Percentiles rank a stretch among this genome's conserved stretches.
Evolutionary conservation across 352 stramenopile genomes (phyloP).

Genomic region (Pythium scleroteichum): DNA sequence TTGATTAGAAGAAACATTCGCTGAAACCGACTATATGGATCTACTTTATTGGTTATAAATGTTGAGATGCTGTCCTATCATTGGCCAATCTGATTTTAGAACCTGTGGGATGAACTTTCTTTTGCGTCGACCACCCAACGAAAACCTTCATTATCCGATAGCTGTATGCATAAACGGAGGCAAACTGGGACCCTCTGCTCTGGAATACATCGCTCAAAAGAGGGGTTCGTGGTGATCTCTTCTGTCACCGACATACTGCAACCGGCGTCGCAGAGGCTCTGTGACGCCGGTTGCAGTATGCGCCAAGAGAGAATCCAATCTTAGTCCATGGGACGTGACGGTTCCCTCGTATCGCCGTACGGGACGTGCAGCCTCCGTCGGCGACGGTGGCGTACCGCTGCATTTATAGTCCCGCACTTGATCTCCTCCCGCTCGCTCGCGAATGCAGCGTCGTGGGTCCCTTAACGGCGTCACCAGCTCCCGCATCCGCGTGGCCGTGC

Average conservation of each 20-base stretch:
- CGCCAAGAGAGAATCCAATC: slow-evolving; percentile 1
- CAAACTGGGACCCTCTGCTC: neutral
- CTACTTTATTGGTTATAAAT: neutral
- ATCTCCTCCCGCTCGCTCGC: neutral
- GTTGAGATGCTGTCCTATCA: neutral
- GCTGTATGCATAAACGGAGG: neutral
- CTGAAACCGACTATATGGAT: no score
- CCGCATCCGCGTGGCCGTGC: slow-evolving; percentile 65
- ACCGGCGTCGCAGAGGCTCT: no score
- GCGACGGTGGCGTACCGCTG: neutral
- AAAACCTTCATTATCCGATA: slow-evolving; percentile 1
- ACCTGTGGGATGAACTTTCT: slow-evolving; percentile 11
- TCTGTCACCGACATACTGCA: no score
- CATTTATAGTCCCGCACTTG: no score
- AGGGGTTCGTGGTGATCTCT: no score
- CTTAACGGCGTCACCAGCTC: slow-evolving; percentile 22
- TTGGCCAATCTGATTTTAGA: slow-evolving; percentile 6
- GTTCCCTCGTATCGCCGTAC: no score
- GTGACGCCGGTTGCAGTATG: neutral
- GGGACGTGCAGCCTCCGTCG: no score
- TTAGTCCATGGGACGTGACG: slow-evolving; percentile 21
- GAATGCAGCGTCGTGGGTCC: slow-evolving; percentile 23
- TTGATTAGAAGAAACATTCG: slow-evolving; percentile 8
- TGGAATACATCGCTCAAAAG: no score
- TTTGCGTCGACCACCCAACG: slow-evolving; percentile 7